phyloP scores from a whole-genome alignment of 2,329 filamentous ascomycete genomes.

The Aspergillus fumigatiaffinis region DNA sequence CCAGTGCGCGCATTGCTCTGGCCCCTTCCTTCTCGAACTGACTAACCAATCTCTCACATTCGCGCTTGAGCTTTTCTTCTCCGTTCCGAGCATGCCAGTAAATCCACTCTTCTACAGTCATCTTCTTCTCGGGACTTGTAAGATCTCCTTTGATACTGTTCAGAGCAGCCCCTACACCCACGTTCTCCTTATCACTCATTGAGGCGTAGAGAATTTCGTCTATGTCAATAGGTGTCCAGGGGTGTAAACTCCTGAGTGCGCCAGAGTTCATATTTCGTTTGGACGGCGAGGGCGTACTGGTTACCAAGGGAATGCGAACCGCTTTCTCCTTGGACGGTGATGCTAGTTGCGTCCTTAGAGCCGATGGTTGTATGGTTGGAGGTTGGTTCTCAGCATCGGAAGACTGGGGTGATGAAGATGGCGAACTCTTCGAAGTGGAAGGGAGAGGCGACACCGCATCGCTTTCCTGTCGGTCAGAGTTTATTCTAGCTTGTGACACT shows the following conservation, averaged over 20 bases:
- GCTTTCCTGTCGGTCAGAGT: slow-evolving; percentile 9
- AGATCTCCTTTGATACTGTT: slow-evolving; percentile 57
- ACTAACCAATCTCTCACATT: slow-evolving; percentile 79
- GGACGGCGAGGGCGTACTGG: slow-evolving; percentile 55
- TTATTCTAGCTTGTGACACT: slow-evolving; percentile 8
- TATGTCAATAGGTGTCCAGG: slow-evolving; percentile 74
- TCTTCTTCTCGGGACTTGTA: slow-evolving; percentile 72
- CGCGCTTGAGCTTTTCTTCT: slow-evolving; percentile 71
- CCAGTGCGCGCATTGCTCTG: slow-evolving; percentile 71
- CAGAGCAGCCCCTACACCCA: slow-evolving; percentile 46
- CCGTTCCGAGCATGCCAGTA: slow-evolving; percentile 73
- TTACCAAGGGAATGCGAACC: slow-evolving; percentile 40
- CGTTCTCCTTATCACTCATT: slow-evolving; percentile 47
- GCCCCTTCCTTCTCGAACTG: slow-evolving; percentile 80
- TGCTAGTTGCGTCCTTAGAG: slow-evolving; percentile 36
- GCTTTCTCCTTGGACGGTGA: slow-evolving; percentile 35
- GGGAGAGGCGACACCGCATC: slow-evolving; percentile 25
- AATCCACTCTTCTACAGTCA: slow-evolving; percentile 96
- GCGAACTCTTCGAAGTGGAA: slow-evolving; percentile 44
- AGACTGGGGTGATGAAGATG: slow-evolving; percentile 67
- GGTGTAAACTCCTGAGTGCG: slow-evolving; percentile 52
- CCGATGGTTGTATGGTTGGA: slow-evolving; percentile 61
- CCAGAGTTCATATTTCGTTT: slow-evolving; percentile 51
- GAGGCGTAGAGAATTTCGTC: slow-evolving; percentile 55
- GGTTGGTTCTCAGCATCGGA: slow-evolving; percentile 79